Percentiles rank a stretch among this genome's conserved stretches.
Conservation (phyloP, 371 early-diverging fungal species). For the Syncephalastrum sp. region DNA sequence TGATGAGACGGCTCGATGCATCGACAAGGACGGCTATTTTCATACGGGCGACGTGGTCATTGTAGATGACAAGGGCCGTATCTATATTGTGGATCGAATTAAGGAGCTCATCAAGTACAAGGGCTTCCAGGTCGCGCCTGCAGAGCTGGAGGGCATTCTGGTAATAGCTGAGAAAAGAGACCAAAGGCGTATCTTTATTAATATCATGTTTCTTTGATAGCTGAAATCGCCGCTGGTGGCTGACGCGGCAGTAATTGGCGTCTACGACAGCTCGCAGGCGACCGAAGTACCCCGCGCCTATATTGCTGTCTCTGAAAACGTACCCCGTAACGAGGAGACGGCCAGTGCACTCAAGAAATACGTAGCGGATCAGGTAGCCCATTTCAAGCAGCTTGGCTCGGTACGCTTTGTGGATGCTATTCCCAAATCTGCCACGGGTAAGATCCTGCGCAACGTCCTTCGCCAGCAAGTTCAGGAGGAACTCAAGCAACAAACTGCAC, state of each 20-base stretch:
- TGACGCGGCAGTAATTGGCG: conserved; percentile 75
- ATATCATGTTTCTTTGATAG: conserved; percentile 23
- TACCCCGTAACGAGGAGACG: conserved; percentile 22
- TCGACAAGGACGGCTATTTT: conserved; percentile 70
- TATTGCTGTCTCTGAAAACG: conserved; percentile 49
- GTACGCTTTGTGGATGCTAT: conserved; percentile 64
- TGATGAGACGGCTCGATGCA: conserved; percentile 65
- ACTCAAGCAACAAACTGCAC: conserved; percentile 10
- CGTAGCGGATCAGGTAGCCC: conserved; percentile 60
- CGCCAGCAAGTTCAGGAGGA: conserved; percentile 34
- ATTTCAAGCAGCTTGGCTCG: conserved; percentile 74
- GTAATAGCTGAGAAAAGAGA: not conserved
- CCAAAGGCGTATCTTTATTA: conserved; percentile 73
- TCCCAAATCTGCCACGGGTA: conserved; percentile 73
- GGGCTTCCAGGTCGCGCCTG: conserved; percentile 74
- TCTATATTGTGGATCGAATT: conserved; percentile 69
- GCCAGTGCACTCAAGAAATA: conserved; percentile 53
- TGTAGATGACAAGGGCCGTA: conserved; percentile 44
- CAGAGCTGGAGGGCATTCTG: conserved; percentile 13
- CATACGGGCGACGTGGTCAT: conserved; percentile 82
- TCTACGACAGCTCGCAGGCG: conserved; percentile 45
- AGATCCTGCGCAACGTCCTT: conserved; percentile 60
- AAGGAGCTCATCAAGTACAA: conserved; percentile 79
- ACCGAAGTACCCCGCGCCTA: conserved; percentile 81
- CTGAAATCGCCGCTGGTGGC: conserved; percentile 62